Base-by-base conservation (phyloP, 2,329 filamentous ascomycete species). In the Rhinocladiella similis region DNA sequence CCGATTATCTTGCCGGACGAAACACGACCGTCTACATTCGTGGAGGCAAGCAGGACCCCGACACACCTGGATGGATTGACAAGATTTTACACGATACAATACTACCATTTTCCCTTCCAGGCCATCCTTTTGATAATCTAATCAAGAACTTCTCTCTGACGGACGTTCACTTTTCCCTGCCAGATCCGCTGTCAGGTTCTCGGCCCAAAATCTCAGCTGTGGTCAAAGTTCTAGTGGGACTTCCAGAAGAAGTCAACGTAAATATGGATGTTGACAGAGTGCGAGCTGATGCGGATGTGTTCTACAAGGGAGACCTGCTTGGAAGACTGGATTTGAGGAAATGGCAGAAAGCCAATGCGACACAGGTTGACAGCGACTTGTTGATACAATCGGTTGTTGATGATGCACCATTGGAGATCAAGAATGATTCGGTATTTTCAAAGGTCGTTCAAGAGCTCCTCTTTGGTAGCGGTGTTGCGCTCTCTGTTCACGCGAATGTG, bases 211-310 rank as follows among this genome's bases (percentile, higher is more conserved):
- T 99, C 14, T 96, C 91, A 27, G 92, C 92, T 2, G 86, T 87
- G 18, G 88, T 97, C 45, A 79, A 89, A 58, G 92, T 92, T 10
- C 78, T 92, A 16, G 87, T 95, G 22, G 84, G 79, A 10, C 72
- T 97, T 33, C 94, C 94, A 0, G 81, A 89, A 42, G 89, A 96
- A 69, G 87, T 97, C 80, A 91, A 96, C 67, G 88, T 97, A 63
- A 83, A 87, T 49, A 75, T 99, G 50, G 85, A 89, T 59, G 90
- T 97, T 41, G 86, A 86, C 36, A 82, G 81, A 56, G 84, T 99
- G 47, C 83, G 85, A 51, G 91, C 93, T 1, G 82, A 83, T 52
- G 88, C 91, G 3, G 85, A 96, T 68, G 86, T 97, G 2, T 89
- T 84, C 64, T 97, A 96, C 73, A 79, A 89, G 62, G 80, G 80